Evolutionary conservation across 306 rosid genomes (phyloP).

Genomic region (Biancaea sappan): DNA sequence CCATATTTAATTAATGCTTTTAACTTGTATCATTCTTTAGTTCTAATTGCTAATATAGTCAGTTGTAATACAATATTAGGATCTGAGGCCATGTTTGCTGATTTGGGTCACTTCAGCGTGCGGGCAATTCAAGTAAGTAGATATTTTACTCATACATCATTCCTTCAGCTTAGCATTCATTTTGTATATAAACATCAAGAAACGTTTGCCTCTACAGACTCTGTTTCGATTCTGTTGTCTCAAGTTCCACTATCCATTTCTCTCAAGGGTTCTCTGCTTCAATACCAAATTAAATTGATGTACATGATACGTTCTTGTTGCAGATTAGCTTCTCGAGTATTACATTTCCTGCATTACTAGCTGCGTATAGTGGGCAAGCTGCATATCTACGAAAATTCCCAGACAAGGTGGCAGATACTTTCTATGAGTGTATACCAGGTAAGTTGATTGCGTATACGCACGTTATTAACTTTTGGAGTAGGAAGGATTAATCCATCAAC

Average conservation of each 20-base stretch:
- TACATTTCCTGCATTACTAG: conserved; percentile 39
- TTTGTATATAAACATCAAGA: not conserved
- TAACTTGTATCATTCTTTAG: not conserved
- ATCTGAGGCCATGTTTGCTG: conserved; percentile 95
- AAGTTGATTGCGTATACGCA: conserved; percentile 2
- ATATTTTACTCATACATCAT: not conserved
- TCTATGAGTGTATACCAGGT: conserved; percentile 50
- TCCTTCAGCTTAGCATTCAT: not conserved
- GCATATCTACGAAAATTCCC: conserved; percentile 45
- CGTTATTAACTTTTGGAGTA: not conserved
- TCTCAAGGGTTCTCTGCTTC: not conserved
- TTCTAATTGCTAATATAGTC: not conserved
- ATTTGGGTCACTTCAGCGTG: conserved; percentile 83
- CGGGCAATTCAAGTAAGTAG: conserved; percentile 69
- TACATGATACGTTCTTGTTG: not conserved
- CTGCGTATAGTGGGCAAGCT: conserved; percentile 48
- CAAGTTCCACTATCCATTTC: not conserved
- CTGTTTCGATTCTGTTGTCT: not conserved
- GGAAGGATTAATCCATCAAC: not conserved
- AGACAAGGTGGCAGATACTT: conserved; percentile 33
- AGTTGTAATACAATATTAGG: conserved; percentile 38
- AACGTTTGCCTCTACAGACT: not conserved
- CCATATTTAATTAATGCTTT: not conserved
- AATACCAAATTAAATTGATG: not conserved
- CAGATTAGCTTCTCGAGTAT: conserved; percentile 49